Conservation (phyloP, 2,329 filamentous ascomycete genomes). For the Fusarium tricinctum region DNA sequence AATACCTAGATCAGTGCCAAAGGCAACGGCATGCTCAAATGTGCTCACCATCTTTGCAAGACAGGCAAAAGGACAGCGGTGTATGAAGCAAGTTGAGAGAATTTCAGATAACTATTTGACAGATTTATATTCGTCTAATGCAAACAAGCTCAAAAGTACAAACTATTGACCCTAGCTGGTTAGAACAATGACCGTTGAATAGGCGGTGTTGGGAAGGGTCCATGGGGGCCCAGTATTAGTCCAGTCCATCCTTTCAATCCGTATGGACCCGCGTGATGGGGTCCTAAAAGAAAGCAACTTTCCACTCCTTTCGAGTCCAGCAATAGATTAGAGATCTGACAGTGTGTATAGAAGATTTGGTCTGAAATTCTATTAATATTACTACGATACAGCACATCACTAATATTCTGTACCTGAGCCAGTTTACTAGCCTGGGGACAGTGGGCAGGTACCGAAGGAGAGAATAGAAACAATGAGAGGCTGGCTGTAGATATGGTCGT, state of each 20-base stretch:
- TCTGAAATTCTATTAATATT: neutral
- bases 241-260: neutral
- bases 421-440: neutral
- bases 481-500: too few species aligned
- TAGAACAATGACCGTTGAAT: conserved; percentile 33
- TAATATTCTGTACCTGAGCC: neutral
- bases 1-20: conserved; percentile 61
- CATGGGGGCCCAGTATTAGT: conserved; percentile 8
- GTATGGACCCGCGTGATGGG: neutral
- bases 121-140: conserved; percentile 15
- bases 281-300: neutral
- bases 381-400: neutral
- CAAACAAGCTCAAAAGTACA: conserved; percentile 34
- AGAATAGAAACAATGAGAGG: too few species aligned
- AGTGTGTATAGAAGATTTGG: neutral
- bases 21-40: conserved; percentile 58
- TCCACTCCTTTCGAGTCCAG: too few species aligned
- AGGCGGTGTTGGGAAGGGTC: conserved; percentile 42
- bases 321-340: neutral
- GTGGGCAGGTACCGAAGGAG: too few species aligned
- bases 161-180: conserved; percentile 29
- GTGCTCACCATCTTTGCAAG: conserved; percentile 46
- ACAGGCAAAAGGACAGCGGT: neutral
- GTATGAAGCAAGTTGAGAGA: neutral
- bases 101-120: neutral